These are phyloP conservation scores for Diophrys appendiculata DNA, from an alignment of 73 alveolate species.

Conservation along the genomic window DNA sequence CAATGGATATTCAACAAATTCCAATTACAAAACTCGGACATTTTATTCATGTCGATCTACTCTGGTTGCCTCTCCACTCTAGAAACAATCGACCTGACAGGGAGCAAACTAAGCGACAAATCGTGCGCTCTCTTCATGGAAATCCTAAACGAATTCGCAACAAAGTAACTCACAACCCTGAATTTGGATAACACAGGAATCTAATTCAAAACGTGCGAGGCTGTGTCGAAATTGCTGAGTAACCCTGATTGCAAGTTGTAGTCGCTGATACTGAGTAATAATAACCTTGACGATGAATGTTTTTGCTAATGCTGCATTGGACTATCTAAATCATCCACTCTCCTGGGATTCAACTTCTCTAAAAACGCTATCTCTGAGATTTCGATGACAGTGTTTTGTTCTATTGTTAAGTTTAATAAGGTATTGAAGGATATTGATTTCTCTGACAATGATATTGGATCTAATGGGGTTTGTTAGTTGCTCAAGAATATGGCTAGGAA, in stretches of 20 bases:
- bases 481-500: constrained; percentile 10
- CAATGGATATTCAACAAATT: too few relatives aligned
- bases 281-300: not conserved
- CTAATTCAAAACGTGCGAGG: not conserved
- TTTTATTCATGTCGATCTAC: too few relatives aligned
- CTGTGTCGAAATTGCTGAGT: not conserved
- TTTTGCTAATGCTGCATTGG: constrained; percentile 12
- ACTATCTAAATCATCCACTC: not conserved
- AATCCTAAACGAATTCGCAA: not conserved
- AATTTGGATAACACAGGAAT: not conserved
- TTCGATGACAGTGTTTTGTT: constrained; percentile 3
- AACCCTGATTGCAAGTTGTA: not conserved
- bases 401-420: constrained; percentile 13
- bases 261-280: not conserved
- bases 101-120: not conserved
- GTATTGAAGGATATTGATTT: not conserved
- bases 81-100: too few relatives aligned
- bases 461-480: not conserved
- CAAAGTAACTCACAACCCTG: not conserved
- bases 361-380: not conserved
- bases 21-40: too few relatives aligned
- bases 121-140: not conserved
- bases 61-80: too few relatives aligned
- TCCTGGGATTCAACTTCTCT: not conserved
- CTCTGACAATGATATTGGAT: not conserved